Evolutionary conservation across 768 basidiomycete species (phyloP).

Genomic region (Mycena haematopus): DNA sequence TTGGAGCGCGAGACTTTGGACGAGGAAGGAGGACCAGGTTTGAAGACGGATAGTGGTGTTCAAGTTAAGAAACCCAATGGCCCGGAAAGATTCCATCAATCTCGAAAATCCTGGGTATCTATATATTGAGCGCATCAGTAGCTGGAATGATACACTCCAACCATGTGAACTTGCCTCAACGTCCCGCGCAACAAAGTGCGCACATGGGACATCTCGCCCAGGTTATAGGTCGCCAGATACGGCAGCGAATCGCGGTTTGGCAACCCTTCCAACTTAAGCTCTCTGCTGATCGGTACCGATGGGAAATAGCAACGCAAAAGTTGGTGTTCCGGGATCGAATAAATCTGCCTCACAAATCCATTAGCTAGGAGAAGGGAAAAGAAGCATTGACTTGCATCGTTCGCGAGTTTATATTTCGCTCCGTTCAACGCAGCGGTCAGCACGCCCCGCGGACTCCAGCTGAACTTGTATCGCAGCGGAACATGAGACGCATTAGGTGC

Average conservation of each 20-base stretch:
- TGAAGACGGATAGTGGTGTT: conserved; percentile 41
- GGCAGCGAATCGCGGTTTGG: conserved; percentile 84
- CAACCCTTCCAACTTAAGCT: conserved; percentile 78
- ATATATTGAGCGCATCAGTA: not conserved
- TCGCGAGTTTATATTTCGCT: conserved; percentile 68
- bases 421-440: conserved; percentile 78
- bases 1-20: conserved; percentile 35
- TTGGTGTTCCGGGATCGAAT: conserved; percentile 55
- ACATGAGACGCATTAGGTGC: conserved; percentile 69
- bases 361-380: not conserved
- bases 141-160: not conserved
- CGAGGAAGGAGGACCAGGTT: conserved; percentile 48
- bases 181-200: conserved; percentile 85
- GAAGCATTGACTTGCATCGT: conserved; percentile 49
- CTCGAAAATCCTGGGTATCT: conserved; percentile 87
- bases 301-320: conserved; percentile 68
- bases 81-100: conserved; percentile 75
- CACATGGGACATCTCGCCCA: conserved; percentile 50
- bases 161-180: conserved; percentile 56
- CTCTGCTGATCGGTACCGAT: conserved; percentile 66
- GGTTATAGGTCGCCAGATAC: conserved; percentile 71
- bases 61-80: conserved; percentile 70
- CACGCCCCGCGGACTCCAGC: conserved; percentile 92
- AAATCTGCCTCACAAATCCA: conserved; percentile 41
- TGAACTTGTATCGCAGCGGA: conserved; percentile 90